Evolutionary conservation across 345 rosid species (phyloP).

Genomic region (Boechera stricta): DNA sequence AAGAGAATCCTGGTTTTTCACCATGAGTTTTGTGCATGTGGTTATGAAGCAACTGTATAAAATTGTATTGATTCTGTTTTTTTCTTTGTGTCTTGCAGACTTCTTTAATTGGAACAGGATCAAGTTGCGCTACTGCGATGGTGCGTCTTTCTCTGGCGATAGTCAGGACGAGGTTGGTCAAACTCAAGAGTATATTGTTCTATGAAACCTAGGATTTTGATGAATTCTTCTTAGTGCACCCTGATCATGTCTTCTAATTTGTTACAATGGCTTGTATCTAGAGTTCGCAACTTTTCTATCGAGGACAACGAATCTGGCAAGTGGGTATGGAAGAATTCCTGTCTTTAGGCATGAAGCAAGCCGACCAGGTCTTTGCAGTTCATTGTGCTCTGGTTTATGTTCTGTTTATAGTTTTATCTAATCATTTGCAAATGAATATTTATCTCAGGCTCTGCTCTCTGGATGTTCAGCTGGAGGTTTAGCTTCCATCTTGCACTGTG

Average conservation of each 20-base stretch:
- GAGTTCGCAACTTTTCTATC: conserved; percentile 62
- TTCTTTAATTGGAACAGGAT: conserved; percentile 96
- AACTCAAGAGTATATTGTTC: not conserved
- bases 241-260: not conserved
- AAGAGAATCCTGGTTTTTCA: conserved; percentile 79
- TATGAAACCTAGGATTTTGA: not conserved
- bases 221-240: conserved; percentile 5
- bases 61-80: not conserved
- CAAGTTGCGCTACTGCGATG: conserved; percentile 89
- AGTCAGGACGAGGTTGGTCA: conserved; percentile 67
- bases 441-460: conserved; percentile 82
- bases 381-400: conserved; percentile 1
- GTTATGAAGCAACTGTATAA: not conserved
- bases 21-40: conserved; percentile 16
- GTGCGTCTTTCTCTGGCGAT: conserved; percentile 93
- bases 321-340: conserved; percentile 71
- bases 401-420: conserved; percentile 15
- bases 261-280: conserved; percentile 37
- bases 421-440: conserved; percentile 18
- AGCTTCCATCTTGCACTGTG: conserved; percentile 86
- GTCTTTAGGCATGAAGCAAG: conserved; percentile 78
- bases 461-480: conserved; percentile 98
- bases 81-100: conserved; percentile 54
- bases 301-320: conserved; percentile 88
- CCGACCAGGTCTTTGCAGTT: conserved; percentile 62